Percentiles rank a stretch among this genome's conserved stretches.
phyloP scores from a whole-genome alignment of 2,329 filamentous ascomycete genomes.

The Hymenoscyphus fraxineus region DNA sequence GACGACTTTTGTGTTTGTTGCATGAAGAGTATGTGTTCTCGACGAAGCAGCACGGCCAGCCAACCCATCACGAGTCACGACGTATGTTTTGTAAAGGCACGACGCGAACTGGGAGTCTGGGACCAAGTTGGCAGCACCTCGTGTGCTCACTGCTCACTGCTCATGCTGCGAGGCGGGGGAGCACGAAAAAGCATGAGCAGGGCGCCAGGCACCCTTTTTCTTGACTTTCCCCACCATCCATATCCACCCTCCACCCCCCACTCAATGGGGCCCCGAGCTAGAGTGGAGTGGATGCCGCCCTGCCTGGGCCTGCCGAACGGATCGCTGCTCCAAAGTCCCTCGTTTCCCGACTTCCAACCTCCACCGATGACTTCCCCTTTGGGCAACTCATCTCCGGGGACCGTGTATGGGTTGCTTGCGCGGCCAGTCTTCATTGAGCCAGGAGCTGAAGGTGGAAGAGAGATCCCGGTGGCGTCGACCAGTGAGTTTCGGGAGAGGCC shows the following conservation, averaged over 20 bases:
- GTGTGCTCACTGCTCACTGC: neutral
- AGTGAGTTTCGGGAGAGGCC: slow-evolving; percentile 18
- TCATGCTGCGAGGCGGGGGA: slow-evolving; percentile 1
- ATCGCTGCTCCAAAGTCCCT: too few relatives aligned
- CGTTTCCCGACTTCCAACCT: neutral
- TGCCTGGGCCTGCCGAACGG: too few relatives aligned
- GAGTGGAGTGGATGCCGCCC: neutral
- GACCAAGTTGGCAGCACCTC: neutral
- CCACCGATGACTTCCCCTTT: slow-evolving; percentile 19
- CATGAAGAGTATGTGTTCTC: slow-evolving; percentile 12
- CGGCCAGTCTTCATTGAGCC: slow-evolving; percentile 15
- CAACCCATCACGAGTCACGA: slow-evolving; percentile 10
- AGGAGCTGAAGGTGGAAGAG: slow-evolving; percentile 12
- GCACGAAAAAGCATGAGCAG: neutral
- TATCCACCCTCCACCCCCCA: too few relatives aligned
- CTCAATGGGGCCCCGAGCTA: too few relatives aligned
- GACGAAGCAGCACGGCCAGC: neutral
- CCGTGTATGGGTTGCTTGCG: slow-evolving; percentile 26
- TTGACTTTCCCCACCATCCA: too few relatives aligned
- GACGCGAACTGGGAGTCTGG: neutral
- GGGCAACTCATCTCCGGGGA: slow-evolving; percentile 26
- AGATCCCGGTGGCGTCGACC: slow-evolving; percentile 9
- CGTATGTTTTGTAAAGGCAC: slow-evolving; percentile 8
- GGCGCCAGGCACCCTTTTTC: neutral
- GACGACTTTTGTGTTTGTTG: slow-evolving; percentile 4